Conservation (phyloP, 305 asterid species). For the Fraxinus floribunda region DNA sequence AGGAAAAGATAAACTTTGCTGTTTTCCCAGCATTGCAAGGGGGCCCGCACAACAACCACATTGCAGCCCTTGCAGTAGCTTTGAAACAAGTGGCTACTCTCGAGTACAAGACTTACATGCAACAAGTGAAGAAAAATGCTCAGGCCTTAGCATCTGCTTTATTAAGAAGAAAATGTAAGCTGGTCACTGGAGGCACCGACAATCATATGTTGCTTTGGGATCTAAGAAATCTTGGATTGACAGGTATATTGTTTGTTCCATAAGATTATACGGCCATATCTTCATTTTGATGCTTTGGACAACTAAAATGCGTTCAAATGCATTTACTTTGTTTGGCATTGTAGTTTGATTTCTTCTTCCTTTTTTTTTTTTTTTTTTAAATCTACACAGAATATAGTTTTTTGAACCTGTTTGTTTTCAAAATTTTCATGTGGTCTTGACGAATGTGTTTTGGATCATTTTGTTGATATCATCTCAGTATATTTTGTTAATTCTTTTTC, state of each 20-base stretch:
- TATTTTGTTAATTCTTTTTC: not conserved
- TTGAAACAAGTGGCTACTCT: conserved; percentile 80
- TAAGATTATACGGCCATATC: not conserved
- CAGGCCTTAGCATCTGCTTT: conserved; percentile 68
- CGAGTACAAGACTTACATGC: conserved; percentile 72
- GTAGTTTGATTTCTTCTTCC: not conserved
- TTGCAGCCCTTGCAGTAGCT: conserved; percentile 86
- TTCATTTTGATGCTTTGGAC: not conserved
- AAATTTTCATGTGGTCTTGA: not conserved
- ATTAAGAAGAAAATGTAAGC: conserved; percentile 58
- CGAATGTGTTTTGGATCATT: not conserved
- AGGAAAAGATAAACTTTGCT: conserved; percentile 82
- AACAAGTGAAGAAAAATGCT: conserved; percentile 81
- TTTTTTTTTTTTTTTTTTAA: not conserved
- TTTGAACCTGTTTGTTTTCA: not conserved
- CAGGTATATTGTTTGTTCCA: conserved; percentile 43
- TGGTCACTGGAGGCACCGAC: conserved; percentile 88
- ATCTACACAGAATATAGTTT: not conserved
- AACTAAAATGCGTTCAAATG: conserved; percentile 7
- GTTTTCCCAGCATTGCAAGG: conserved; percentile 90
- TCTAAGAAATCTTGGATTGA: conserved; percentile 67
- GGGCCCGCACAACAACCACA: conserved; percentile 89
- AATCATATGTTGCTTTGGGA: conserved; percentile 87
- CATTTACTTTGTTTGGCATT: not conserved
- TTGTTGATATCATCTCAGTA: not conserved